Percentiles rank a stretch among this genome's conserved stretches.
Conservation (phyloP, 192 early-diverging fungal species). For the Allomyces arbusculus region DNA sequence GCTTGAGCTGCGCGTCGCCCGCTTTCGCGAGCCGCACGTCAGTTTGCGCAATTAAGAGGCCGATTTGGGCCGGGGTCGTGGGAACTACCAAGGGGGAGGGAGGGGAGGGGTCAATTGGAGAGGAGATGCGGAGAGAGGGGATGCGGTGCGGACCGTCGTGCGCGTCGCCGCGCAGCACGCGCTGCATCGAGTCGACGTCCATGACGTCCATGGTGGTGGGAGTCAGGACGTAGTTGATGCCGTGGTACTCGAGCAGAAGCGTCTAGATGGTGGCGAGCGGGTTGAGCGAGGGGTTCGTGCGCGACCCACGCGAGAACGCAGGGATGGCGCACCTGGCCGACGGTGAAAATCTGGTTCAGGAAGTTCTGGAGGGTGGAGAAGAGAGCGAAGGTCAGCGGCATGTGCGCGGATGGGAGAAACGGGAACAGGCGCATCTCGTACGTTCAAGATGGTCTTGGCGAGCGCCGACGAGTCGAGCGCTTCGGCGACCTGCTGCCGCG, state of each 20-base stretch:
- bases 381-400: background rate
- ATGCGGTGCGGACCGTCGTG: background rate
- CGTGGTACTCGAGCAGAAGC: slow-evolving; percentile 65
- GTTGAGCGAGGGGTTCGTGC: background rate
- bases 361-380: slow-evolving; percentile 16
- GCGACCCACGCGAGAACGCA: slow-evolving; percentile 4
- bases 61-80: slow-evolving; percentile 15
- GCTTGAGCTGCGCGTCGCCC: slow-evolving; percentile 47
- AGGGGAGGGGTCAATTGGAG: background rate
- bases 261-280: slow-evolving; percentile 4
- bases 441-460: slow-evolving; percentile 29
- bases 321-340: slow-evolving; percentile 30
- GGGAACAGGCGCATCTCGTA: slow-evolving; percentile 4
- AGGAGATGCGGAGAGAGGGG: too few relatives aligned
- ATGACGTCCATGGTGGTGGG: slow-evolving; percentile 22
- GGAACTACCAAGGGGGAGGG: background rate
- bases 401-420: too few relatives aligned
- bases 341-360: slow-evolving; percentile 59
- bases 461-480: slow-evolving; percentile 57
- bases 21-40: slow-evolving; percentile 47
- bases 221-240: slow-evolving; percentile 33
- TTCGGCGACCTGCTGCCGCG: slow-evolving; percentile 23
- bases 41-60: slow-evolving; percentile 57
- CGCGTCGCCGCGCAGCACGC: background rate
- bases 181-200: slow-evolving; percentile 9